Percentiles rank a stretch among this genome's conserved stretches.
These are phyloP conservation scores for Dictyostelium discoideum DNA, from an alignment of 78 protist species.

Conservation along the genomic window DNA sequence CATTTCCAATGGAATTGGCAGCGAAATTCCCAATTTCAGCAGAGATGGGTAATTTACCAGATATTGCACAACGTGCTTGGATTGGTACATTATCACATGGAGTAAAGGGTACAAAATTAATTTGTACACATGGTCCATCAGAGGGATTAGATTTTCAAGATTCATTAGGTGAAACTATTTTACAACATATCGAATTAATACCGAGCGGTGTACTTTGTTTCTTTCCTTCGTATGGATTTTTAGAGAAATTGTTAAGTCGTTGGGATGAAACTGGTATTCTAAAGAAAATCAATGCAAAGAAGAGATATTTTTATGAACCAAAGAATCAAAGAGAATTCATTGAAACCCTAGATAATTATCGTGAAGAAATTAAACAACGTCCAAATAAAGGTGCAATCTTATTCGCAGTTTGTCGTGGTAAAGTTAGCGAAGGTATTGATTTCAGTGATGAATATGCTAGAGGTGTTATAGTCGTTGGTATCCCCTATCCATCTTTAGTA, in stretches of 20 bases:
- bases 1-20: conserved; percentile 85
- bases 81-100: conserved; percentile 75
- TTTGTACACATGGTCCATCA: conserved; percentile 73
- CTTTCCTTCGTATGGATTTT: conserved; percentile 94
- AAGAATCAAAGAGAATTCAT: conserved; percentile 13
- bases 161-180: conserved; percentile 90
- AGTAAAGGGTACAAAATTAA: conserved; percentile 18
- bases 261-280: conserved; percentile 72
- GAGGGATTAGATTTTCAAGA: conserved; percentile 38
- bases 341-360: conserved; percentile 41
- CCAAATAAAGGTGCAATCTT: conserved; percentile 86
- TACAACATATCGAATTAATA: conserved; percentile 81
- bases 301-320: conserved; percentile 86
- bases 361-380: background rate
- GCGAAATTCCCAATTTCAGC: conserved; percentile 30
- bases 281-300: background rate
- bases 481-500: conserved; percentile 90
- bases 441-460: conserved; percentile 95
- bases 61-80: conserved; percentile 81
- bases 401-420: conserved; percentile 97
- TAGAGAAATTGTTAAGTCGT: conserved; percentile 27
- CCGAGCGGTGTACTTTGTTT: conserved; percentile 98
- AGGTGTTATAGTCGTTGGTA: conserved; percentile 97
- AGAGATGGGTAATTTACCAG: conserved; percentile 65
- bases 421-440: conserved; percentile 97